Evolutionary conservation across 495 filamentous ascomycete genomes (phyloP), one percentile per base, ranked within the genome.

Genomic region (Margaritispora aquatica): DNA sequence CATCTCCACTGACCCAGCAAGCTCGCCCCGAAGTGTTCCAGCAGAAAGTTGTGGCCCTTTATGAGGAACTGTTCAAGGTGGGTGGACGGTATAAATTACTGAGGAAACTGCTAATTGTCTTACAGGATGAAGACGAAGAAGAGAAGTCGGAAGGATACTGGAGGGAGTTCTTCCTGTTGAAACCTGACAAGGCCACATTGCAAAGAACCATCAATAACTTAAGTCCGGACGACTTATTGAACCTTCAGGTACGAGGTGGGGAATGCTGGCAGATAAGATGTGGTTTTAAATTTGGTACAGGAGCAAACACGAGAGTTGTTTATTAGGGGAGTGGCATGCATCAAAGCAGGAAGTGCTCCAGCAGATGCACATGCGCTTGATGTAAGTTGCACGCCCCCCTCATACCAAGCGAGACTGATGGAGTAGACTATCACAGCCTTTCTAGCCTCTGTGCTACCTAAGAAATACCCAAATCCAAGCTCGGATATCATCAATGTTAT

Each of bases 401-500:
- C n/a, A n/a, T 26, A 17, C 36, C 3, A 19, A 21, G 41, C 60
- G 48, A 51, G 54, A 48, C 48, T 51, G 49, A 63, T 50, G 21
- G 21, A 31, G 17, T 70, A 97, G 92, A 97, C 92, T 64, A 82
- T 97, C 68, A 91, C 88, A 73, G 84, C 87, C 34, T 97, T 97
- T 70, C 79, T 98, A 73, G 83, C 84, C 34, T 80, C 80, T 20
- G 78, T 95, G 19, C 76, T 97, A 66, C 79, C 80, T 50, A 98
- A 97, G 73, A 90, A 87, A 68, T 97, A 97, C 71, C 95, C 90
- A 34, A 97, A 97, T 64, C 88, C 92, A 20, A 96, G 91, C 70
- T 92, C 92, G 41, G 94, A 98, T 71, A 89, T 96, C 65, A 96
- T 98, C 67, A 84, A 85, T 31, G 79, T 96, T 10, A 75, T 98